Evolutionary conservation across 495 filamentous ascomycete genomes (phyloP).

Genomic region (Penicillium goetzii): DNA sequence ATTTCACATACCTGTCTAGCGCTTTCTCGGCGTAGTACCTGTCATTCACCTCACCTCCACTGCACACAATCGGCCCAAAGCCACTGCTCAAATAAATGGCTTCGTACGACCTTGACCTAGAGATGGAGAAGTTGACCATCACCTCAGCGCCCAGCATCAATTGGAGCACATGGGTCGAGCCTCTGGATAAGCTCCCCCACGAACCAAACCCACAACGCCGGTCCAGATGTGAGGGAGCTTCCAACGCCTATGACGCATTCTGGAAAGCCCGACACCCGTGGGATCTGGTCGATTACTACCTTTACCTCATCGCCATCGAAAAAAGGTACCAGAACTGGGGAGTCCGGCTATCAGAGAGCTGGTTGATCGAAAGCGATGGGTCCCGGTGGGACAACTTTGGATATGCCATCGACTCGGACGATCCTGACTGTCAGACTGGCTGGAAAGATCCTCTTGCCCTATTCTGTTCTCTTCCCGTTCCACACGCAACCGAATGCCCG

Average conservation of each 20-base stretch:
- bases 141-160: slow-evolving; percentile 2
- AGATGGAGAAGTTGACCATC: not conserved
- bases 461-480: slow-evolving; percentile 37
- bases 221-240: not conserved
- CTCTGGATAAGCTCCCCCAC: not conserved
- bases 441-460: slow-evolving; percentile 23
- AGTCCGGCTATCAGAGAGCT: not conserved
- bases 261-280: not conserved
- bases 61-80: not conserved
- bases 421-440: not conserved
- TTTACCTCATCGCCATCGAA: slow-evolving; percentile 3
- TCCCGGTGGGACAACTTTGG: slow-evolving; percentile 1
- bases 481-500: slow-evolving; percentile 16
- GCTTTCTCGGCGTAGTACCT: not conserved
- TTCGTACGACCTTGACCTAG: not conserved
- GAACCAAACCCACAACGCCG: not conserved
- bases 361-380: slow-evolving; percentile 1
- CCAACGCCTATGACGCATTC: not conserved
- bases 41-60: not conserved
- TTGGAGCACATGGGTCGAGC: not conserved
- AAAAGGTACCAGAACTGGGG: not conserved
- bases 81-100: not conserved
- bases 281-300: slow-evolving; percentile 4
- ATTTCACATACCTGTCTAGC: not conserved
- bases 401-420: not conserved